Percentiles rank a stretch among this genome's conserved stretches.
phyloP scores from a whole-genome alignment of 352 stramenopile genomes.

The Albugo laibachii region DNA sequence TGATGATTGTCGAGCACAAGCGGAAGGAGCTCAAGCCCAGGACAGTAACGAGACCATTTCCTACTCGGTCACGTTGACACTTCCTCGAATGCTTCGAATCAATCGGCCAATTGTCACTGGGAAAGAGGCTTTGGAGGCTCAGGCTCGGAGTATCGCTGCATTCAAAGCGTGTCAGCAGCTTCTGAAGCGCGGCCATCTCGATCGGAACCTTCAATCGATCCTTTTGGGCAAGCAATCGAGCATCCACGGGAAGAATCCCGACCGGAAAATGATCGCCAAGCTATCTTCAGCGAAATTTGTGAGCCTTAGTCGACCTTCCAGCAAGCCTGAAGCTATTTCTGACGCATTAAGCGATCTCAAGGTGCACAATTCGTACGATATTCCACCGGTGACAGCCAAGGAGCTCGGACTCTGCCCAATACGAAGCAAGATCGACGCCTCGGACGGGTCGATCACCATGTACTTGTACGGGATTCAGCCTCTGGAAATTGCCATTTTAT shows the following conservation, averaged over 20 bases:
- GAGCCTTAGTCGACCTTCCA: too few relatives aligned
- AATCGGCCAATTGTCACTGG: conserved; percentile 41
- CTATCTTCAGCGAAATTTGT: background rate
- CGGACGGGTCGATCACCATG: conserved; percentile 28
- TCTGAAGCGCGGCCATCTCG: conserved; percentile 39
- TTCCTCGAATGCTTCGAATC: conserved; percentile 32
- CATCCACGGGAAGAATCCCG: conserved; percentile 12
- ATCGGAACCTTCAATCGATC: conserved; percentile 48
- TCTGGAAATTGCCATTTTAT: conserved; percentile 48
- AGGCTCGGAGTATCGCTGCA: conserved; percentile 65
- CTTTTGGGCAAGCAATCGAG: conserved; percentile 29
- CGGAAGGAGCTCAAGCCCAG: conserved; percentile 8
- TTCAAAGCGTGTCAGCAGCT: conserved; percentile 66
- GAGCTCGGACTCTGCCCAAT: conserved; percentile 52
- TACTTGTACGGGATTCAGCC: conserved; percentile 58
- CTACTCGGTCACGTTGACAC: conserved; percentile 28
- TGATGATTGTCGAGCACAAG: conserved; percentile 29
- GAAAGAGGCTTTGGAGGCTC: conserved; percentile 29
- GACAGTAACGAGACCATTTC: conserved; percentile 13
- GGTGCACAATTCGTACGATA: conserved; percentile 68
- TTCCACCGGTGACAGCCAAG: conserved; percentile 49
- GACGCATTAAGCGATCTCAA: conserved; percentile 38
- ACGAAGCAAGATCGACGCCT: conserved; percentile 17
- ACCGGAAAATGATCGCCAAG: background rate
- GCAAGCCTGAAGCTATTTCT: background rate